Conservation (phyloP, 2,329 filamentous ascomycete species). For the Talaromyces sp. region DNA sequence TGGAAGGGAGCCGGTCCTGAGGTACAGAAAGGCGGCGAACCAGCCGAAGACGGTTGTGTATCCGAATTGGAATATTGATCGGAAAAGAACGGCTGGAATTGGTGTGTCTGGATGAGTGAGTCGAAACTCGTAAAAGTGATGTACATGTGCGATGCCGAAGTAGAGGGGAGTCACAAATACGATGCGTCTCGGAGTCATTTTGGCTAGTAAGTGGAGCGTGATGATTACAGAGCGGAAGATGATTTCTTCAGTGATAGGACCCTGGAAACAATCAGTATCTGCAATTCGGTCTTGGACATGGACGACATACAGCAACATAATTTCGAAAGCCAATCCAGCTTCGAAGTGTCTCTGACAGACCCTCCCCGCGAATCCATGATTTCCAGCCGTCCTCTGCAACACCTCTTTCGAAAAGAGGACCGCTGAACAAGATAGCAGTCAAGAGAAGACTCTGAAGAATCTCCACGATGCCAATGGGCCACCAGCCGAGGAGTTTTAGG, state of each 20-base stretch:
- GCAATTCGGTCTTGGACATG: not conserved
- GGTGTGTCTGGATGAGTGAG: slow-evolving; percentile 72
- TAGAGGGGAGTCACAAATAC: slow-evolving; percentile 81
- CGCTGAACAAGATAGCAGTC: slow-evolving; percentile 74
- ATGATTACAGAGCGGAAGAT: slow-evolving; percentile 87
- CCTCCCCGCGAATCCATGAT: slow-evolving; percentile 57
- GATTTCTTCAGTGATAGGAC: slow-evolving; percentile 86
- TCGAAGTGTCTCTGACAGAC: slow-evolving; percentile 11
- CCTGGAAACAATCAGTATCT: slow-evolving; percentile 45
- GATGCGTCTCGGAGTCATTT: slow-evolving; percentile 54
- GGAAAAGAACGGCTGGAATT: slow-evolving; percentile 58
- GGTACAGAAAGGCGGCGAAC: slow-evolving; percentile 82
- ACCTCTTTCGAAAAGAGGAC: slow-evolving; percentile 75
- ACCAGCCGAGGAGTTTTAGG: slow-evolving; percentile 72
- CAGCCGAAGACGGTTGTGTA: slow-evolving; percentile 94
- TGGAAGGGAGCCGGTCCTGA: slow-evolving; percentile 77
- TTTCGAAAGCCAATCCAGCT: slow-evolving; percentile 72
- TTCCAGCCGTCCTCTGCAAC: slow-evolving; percentile 69
- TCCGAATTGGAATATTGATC: slow-evolving; percentile 75
- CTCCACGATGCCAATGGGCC: slow-evolving; percentile 67
- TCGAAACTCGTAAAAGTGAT: slow-evolving; percentile 94
- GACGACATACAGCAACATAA: slow-evolving; percentile 65
- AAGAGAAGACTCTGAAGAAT: slow-evolving; percentile 62
- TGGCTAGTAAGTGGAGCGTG: slow-evolving; percentile 73
- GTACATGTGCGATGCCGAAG: slow-evolving; percentile 88